Evolutionary conservation across 495 filamentous ascomycete genomes (phyloP), one percentile per base, ranked within the genome.

Genomic region (Thermochaetoides thermophila): DNA sequence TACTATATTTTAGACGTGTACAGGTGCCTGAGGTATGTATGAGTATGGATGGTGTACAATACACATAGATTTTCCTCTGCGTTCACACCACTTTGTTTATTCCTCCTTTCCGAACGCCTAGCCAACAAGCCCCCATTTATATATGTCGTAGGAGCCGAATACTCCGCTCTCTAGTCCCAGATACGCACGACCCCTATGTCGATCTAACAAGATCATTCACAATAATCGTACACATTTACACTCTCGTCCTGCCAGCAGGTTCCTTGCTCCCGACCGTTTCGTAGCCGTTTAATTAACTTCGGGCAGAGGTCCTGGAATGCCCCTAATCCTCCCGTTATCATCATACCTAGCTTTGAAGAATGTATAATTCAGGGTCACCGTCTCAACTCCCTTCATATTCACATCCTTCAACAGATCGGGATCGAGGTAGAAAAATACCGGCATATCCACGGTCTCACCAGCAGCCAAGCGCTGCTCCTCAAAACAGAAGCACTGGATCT

Each of bases 401-500:
- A 86, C 64, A 57, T 99, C 91, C 38, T 81, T 81, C 27, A 83
- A 64, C 60, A 96, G 81, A 43, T 95, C 91, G 5, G 91, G 91
- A 52, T 99, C 91, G 46, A 99, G 80, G 56, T 93, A 99, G 52
- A 99, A 99, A 63, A 99, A 96, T 5, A 99, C 91, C 3, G 91
- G 91, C 91, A 99, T 99, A 62, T 99, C 91, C 32, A 99, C 91
- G 22, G 84, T 84, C 64, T 99, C 91, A 17, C 87, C 84, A 15
- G 85, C 87, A 53, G 85, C 87, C 32, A 97, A 59, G 42, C 91
- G 73, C 68, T 97, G 63, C 55, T 67, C 85, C 66, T 99, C 91
- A 51, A 99, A 99, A 54, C 91, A 99, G 59, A 99, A 99, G 47
- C 91, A 99, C 59, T 99, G 91, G 32, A 99, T 99, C 69, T 99